Conservation (phyloP, 139 green algal genomes). For the Gonium pectorale region DNA sequence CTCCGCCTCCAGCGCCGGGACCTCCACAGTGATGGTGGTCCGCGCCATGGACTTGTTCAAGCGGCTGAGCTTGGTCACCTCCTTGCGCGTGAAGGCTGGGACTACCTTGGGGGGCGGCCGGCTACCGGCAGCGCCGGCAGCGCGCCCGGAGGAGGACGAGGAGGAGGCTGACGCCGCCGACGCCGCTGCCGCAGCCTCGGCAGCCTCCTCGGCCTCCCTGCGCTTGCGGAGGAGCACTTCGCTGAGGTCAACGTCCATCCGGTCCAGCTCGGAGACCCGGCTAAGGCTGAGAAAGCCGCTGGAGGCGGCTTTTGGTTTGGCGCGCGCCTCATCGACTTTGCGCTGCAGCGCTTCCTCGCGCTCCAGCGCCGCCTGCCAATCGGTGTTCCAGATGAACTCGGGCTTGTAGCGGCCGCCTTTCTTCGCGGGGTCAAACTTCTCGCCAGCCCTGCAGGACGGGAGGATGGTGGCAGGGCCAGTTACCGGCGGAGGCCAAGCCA, state of each 20-base stretch:
- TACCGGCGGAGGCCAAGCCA: too few species aligned
- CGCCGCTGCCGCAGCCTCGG: slow-evolving; percentile 3
- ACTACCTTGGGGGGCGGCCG: neutral
- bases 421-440: slow-evolving; percentile 71
- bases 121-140: neutral
- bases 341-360: slow-evolving; percentile 49
- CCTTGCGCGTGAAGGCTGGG: slow-evolving; percentile 39
- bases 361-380: slow-evolving; percentile 73
- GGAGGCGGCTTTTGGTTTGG: neutral
- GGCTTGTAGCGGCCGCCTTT: slow-evolving; percentile 77
- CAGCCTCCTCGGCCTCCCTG: neutral
- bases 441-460: slow-evolving; percentile 46
- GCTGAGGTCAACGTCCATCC: slow-evolving; percentile 78
- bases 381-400: slow-evolving; percentile 92
- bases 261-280: slow-evolving; percentile 66
- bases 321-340: slow-evolving; percentile 45
- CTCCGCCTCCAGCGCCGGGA: slow-evolving; percentile 27
- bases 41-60: slow-evolving; percentile 15
- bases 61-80: slow-evolving; percentile 29
- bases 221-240: slow-evolving; percentile 55
- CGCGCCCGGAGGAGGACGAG: too few species aligned
- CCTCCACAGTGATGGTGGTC: neutral
- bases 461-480: neutral
- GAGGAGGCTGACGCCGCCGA: too few species aligned
- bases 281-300: slow-evolving; percentile 64